A percentile compares a stretch with the other conserved stretches of the same genome.
phyloP scores from a whole-genome alignment of 345 rosid genomes.

The Odontarrhena argentea region DNA sequence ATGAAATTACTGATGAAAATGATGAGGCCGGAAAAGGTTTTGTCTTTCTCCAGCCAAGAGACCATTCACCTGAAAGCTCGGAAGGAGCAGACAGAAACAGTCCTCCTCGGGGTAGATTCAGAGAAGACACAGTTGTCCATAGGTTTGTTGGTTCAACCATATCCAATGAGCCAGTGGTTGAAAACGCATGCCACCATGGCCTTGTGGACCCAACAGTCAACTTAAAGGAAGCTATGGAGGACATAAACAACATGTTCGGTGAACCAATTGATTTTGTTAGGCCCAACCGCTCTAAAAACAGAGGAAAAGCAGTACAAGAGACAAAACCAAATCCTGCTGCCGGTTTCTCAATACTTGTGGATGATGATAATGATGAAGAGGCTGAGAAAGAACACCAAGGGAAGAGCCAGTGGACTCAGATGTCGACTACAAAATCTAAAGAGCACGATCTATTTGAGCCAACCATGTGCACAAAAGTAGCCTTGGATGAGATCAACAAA shows the following conservation, averaged over 20 bases:
- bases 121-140: constrained; percentile 86
- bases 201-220: constrained; percentile 95
- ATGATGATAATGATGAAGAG: constrained; percentile 67
- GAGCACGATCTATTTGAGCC: constrained; percentile 71
- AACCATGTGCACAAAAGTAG: constrained; percentile 78
- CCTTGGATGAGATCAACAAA: constrained; percentile 84
- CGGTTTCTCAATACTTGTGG: constrained; percentile 78
- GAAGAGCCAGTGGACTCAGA: constrained; percentile 35
- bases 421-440: constrained; percentile 40
- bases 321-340: constrained; percentile 39
- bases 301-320: constrained; percentile 48
- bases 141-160: constrained; percentile 87
- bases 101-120: constrained; percentile 50
- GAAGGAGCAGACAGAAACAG: constrained; percentile 45
- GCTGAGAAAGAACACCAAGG: constrained; percentile 52
- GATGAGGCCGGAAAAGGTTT: constrained; percentile 51
- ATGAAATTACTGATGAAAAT: constrained; percentile 42
- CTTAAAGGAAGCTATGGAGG: constrained; percentile 95
- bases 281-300: constrained; percentile 64
- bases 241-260: constrained; percentile 93
- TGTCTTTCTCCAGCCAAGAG: constrained; percentile 65
- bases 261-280: constrained; percentile 89
- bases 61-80: constrained; percentile 59
- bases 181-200: constrained; percentile 97
- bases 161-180: constrained; percentile 72